These are phyloP conservation scores for Mucor mucedo DNA, from an alignment of 371 early-diverging fungal genomes.

Conservation along the genomic window DNA sequence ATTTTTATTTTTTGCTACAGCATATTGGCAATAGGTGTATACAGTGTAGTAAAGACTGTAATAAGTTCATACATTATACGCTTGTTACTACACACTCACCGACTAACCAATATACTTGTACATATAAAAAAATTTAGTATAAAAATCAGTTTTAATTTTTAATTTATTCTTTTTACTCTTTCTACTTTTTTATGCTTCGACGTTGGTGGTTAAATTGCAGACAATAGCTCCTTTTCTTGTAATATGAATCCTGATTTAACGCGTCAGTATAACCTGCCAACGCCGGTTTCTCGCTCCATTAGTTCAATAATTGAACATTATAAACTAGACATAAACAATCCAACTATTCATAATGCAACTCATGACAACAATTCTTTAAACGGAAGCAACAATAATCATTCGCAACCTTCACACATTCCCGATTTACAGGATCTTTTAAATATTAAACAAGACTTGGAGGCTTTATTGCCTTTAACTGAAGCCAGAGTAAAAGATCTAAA, in stretches of 20 bases:
- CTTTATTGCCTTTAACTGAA: conserved; percentile 29
- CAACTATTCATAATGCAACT: neutral
- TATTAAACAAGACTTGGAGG: conserved; percentile 43
- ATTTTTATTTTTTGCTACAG: no score
- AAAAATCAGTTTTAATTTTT: neutral
- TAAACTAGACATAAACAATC: neutral
- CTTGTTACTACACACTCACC: no score
- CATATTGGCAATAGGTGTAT: no score
- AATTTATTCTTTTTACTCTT: neutral
- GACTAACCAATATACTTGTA: no score
- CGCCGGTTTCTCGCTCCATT: conserved; percentile 22
- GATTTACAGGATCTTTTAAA: conserved; percentile 35
- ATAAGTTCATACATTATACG: no score
- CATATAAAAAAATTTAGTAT: no score
- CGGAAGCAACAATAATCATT: neutral
- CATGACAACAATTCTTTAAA: conserved; percentile 3
- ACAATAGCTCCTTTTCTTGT: neutral
- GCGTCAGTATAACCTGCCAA: conserved; percentile 33
- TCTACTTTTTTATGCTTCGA: conserved; percentile 4
- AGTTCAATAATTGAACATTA: conserved; percentile 11
- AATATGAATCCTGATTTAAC: conserved; percentile 31
- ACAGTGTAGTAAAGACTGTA: no score
- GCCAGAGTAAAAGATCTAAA: conserved; percentile 28
- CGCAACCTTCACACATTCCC: conserved; percentile 21
- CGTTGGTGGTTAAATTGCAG: no score